phyloP scores from a whole-genome alignment of 2,329 filamentous ascomycete species.

The Epichloe uncinata region DNA sequence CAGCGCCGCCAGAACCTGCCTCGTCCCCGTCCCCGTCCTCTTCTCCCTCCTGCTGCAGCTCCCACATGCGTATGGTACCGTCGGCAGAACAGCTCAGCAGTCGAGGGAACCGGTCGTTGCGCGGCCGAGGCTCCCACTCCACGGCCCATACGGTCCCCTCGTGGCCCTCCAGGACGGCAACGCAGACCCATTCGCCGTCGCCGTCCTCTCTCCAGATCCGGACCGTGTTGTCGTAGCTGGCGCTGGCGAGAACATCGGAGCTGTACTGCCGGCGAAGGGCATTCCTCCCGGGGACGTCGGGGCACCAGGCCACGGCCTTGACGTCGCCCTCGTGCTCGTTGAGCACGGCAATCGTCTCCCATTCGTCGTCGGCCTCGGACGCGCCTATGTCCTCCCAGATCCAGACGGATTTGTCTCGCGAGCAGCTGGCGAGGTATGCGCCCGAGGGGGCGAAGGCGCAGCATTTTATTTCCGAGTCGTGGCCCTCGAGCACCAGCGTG shows the following conservation, averaged over 20 bases:
- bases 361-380: conserved; percentile 74
- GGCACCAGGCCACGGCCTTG: conserved; percentile 88
- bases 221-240: conserved; percentile 90
- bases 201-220: conserved; percentile 80
- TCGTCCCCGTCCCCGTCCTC: conserved; percentile 21
- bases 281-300: conserved; percentile 42
- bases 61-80: conserved; percentile 67
- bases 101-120: conserved; percentile 37
- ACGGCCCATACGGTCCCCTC: conserved; percentile 81
- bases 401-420: conserved; percentile 89
- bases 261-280: conserved; percentile 34
- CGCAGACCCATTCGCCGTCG: conserved; percentile 84
- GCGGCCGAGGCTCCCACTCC: conserved; percentile 48
- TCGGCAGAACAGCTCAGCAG: conserved; percentile 82
- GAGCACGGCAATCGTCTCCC: conserved; percentile 89
- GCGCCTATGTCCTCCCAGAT: conserved; percentile 86
- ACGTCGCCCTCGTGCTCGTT: conserved; percentile 93
- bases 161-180: conserved; percentile 69
- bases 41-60: conserved; percentile 37
- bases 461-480: conserved; percentile 85
- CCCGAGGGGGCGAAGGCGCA: conserved; percentile 67
- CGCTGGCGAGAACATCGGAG: conserved; percentile 67
- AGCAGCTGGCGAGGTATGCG: conserved; percentile 76
- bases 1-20: conserved; percentile 14
- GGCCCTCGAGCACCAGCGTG: conserved; percentile 81